These are phyloP conservation scores for Cladosporium sp. DNA, from an alignment of 2,329 filamentous ascomycete genomes.

Conservation along the genomic window DNA sequence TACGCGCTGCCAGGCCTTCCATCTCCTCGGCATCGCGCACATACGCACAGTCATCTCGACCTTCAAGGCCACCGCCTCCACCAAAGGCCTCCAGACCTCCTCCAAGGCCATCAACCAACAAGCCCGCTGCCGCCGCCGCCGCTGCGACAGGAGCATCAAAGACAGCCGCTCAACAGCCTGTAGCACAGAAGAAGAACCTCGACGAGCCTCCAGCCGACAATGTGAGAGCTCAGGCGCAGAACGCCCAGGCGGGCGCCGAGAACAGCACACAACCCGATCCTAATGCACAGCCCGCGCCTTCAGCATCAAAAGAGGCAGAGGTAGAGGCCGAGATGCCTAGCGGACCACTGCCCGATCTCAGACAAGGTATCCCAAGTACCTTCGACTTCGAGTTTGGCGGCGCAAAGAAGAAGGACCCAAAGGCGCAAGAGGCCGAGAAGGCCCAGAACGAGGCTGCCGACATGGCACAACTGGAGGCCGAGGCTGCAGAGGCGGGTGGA, in stretches of 20 bases:
- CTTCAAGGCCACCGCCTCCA: constrained; percentile 15
- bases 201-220: constrained; percentile 33
- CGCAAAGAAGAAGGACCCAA: constrained; percentile 34
- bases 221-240: constrained; percentile 29
- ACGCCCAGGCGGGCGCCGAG: constrained; percentile 32
- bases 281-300: constrained; percentile 22
- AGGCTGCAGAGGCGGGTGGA: constrained; percentile 38
- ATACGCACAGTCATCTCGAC: constrained; percentile 16
- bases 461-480: constrained; percentile 30
- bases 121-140: constrained; percentile 8
- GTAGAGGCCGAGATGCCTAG: constrained; percentile 26
- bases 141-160: constrained; percentile 3
- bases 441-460: constrained; percentile 23
- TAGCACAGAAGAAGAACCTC: constrained; percentile 32
- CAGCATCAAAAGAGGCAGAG: constrained; percentile 20
- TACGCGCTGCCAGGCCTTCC: constrained; percentile 15
- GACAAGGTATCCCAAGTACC: constrained; percentile 92
- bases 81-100: constrained; percentile 13
- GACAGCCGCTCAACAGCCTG: constrained; percentile 27
- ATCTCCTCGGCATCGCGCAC: constrained; percentile 11
- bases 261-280: constrained; percentile 26
- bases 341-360: constrained; percentile 81
- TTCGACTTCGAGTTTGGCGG: constrained; percentile 71
- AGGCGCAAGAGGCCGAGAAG: constrained; percentile 24
- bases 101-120: constrained; percentile 2